Evolutionary conservation across 2,329 filamentous ascomycete species (phyloP).

Genomic region (Lachnellula arida): DNA sequence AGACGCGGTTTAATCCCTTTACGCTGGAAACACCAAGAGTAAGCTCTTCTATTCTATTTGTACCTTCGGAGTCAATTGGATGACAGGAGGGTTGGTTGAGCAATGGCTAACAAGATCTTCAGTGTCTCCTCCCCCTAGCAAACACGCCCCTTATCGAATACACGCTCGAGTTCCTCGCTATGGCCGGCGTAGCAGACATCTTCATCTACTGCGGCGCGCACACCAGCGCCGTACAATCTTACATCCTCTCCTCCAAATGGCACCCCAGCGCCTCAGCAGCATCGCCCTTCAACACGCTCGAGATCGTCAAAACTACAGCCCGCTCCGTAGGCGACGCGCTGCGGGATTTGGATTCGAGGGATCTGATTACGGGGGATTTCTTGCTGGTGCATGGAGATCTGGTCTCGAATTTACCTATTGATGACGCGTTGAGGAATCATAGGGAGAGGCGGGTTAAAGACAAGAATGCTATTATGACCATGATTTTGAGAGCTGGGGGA

Average conservation of each 20-base stretch:
- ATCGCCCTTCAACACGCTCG: slow-evolving; percentile 70
- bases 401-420: slow-evolving; percentile 84
- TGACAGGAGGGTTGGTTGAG: neutral
- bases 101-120: slow-evolving; percentile 8
- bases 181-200: slow-evolving; percentile 91
- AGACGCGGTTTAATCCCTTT: slow-evolving; percentile 86
- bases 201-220: slow-evolving; percentile 89
- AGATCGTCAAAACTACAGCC: slow-evolving; percentile 81
- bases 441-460: slow-evolving; percentile 74
- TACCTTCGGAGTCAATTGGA: neutral
- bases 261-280: slow-evolving; percentile 59
- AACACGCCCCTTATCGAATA: slow-evolving; percentile 97
- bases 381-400: slow-evolving; percentile 89
- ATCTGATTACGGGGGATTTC: slow-evolving; percentile 84
- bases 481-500: slow-evolving; percentile 78
- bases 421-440: slow-evolving; percentile 71
- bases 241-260: slow-evolving; percentile 79
- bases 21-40: slow-evolving; percentile 85
- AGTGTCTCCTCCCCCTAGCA: slow-evolving; percentile 90
- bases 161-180: slow-evolving; percentile 91
- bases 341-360: slow-evolving; percentile 83
- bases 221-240: slow-evolving; percentile 79
- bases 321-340: slow-evolving; percentile 90
- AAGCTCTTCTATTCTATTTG: slow-evolving; percentile 30
- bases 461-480: slow-evolving; percentile 97